Conservation (phyloP, 768 basidiomycete genomes). For the Pholiota conissans region DNA sequence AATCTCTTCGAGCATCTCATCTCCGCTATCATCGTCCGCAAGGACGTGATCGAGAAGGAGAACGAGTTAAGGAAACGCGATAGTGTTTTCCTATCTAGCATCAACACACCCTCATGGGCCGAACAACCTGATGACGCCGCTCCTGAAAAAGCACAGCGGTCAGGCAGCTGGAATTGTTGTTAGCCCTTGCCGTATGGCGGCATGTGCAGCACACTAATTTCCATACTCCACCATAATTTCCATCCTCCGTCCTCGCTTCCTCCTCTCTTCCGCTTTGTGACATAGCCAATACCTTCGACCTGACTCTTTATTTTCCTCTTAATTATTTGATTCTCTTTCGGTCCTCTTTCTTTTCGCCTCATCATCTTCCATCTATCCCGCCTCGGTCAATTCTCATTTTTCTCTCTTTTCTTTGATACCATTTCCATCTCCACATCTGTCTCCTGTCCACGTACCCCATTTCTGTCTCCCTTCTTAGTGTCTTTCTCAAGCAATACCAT, state of each 20-base stretch:
- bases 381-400: slow-evolving; percentile 17
- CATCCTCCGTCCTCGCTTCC: slow-evolving; percentile 3
- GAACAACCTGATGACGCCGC: slow-evolving; percentile 81
- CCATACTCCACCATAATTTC: slow-evolving; percentile 13
- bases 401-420: slow-evolving; percentile 7
- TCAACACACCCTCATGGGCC: slow-evolving; percentile 69
- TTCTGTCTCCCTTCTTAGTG: slow-evolving; percentile 8
- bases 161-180: slow-evolving; percentile 72
- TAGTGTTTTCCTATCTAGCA: slow-evolving; percentile 73
- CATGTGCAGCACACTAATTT: not conserved
- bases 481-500: not conserved
- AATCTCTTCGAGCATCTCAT: slow-evolving; percentile 80
- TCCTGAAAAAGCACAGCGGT: slow-evolving; percentile 48
- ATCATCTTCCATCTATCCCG: slow-evolving; percentile 17
- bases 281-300: not conserved
- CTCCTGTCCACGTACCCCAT: slow-evolving; percentile 5
- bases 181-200: slow-evolving; percentile 30
- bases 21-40: slow-evolving; percentile 72
- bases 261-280: not conserved
- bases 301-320: slow-evolving; percentile 12
- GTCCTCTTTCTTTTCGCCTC: slow-evolving; percentile 16
- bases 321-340: slow-evolving; percentile 18
- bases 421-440: slow-evolving; percentile 8
- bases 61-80: slow-evolving; percentile 80
- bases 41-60: slow-evolving; percentile 79